A percentile compares a stretch with the other conserved stretches of the same genome.
These are phyloP conservation scores for Herpetomonas tarakana DNA, from an alignment of 208 protist species.

Conservation along the genomic window DNA sequence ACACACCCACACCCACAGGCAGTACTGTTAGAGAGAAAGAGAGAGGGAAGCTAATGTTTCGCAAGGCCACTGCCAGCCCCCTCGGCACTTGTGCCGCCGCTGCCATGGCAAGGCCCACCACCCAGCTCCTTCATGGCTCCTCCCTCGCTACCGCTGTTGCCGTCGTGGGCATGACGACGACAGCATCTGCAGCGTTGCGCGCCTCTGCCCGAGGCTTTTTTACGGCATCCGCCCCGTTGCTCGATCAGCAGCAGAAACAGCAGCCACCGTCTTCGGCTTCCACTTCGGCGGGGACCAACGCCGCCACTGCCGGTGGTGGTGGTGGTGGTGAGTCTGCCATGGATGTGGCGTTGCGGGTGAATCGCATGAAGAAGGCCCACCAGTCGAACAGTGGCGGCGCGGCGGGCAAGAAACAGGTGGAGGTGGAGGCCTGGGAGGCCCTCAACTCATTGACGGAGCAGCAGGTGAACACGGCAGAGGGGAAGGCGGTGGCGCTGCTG, in stretches of 20 bases:
- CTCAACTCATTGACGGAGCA: slow-evolving; percentile 81
- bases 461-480: slow-evolving; percentile 82
- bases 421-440: slow-evolving; percentile 70
- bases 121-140: too few relatives aligned
- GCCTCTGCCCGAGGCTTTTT: too few relatives aligned
- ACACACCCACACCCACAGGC: too few relatives aligned
- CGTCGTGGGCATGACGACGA: too few relatives aligned
- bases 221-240: background rate
- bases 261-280: slow-evolving; percentile 9
- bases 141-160: too few relatives aligned
- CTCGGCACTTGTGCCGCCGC: too few relatives aligned
- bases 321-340: slow-evolving; percentile 46
- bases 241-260: background rate
- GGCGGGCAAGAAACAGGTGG: slow-evolving; percentile 58
- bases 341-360: slow-evolving; percentile 87
- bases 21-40: too few relatives aligned
- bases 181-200: too few relatives aligned
- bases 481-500: slow-evolving; percentile 84
- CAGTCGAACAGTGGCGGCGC: slow-evolving; percentile 51
- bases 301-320: slow-evolving; percentile 9
- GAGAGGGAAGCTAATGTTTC: too few relatives aligned
- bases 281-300: background rate
- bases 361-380: slow-evolving; percentile 79
- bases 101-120: too few relatives aligned
- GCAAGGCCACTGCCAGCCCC: too few relatives aligned